Evolutionary conservation across 2,329 filamentous ascomycete species (phyloP).

Genomic region (Pseudopyricularia javanii): DNA sequence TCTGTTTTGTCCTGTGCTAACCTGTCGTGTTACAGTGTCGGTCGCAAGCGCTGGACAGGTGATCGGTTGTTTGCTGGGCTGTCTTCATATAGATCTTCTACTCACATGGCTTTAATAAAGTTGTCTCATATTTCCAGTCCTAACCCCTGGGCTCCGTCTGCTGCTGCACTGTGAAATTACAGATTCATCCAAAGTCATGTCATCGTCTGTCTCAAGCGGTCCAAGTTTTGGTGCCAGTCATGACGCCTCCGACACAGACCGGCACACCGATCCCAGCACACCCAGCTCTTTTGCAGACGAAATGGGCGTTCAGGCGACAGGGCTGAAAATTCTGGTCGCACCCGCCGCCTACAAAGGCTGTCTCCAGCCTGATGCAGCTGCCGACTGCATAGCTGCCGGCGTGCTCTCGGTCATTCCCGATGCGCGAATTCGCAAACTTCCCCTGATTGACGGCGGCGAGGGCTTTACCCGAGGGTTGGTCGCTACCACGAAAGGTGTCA

Average conservation of each 20-base stretch:
- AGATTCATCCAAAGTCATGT: too few relatives aligned
- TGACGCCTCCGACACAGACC: too few relatives aligned
- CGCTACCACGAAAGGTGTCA: slow-evolving; percentile 24
- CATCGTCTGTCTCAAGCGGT: too few relatives aligned
- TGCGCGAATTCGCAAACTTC: slow-evolving; percentile 30
- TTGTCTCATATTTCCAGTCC: too few relatives aligned
- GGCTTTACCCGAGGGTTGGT: slow-evolving; percentile 35
- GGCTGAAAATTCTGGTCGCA: slow-evolving; percentile 26
- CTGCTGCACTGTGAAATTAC: too few relatives aligned
- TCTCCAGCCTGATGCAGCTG: slow-evolving; percentile 32
- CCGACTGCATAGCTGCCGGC: slow-evolving; percentile 35
- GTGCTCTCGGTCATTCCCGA: slow-evolving; percentile 29
- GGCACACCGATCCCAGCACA: too few relatives aligned
- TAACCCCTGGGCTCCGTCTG: too few relatives aligned
- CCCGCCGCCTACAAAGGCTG: slow-evolving; percentile 43
- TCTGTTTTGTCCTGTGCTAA: not conserved
- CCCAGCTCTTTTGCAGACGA: too few relatives aligned
- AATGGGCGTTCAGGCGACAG: not conserved
- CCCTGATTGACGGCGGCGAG: slow-evolving; percentile 39
- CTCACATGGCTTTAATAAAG: not conserved
- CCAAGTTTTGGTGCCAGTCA: too few relatives aligned
- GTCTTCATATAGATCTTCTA: not conserved
- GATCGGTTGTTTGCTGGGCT: not conserved
- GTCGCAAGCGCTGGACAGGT: slow-evolving; percentile 2
- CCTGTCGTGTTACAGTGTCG: not conserved